These are phyloP conservation scores for Penstemon barbatus DNA, from an alignment of 257 asterid species.

Conservation along the genomic window DNA sequence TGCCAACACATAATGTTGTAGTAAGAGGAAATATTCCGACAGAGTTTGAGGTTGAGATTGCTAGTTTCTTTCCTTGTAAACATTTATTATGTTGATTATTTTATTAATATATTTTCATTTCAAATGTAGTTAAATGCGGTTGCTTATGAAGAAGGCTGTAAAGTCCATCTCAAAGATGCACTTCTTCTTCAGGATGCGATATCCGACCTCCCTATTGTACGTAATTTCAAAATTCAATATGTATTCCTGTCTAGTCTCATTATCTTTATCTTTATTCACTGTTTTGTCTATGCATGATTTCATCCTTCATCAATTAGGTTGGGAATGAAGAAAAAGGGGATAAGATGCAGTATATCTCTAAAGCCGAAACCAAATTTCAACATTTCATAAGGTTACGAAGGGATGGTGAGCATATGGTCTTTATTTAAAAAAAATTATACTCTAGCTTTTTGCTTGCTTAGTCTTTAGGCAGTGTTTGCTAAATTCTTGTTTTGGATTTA, in stretches of 20 bases:
- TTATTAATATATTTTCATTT: neutral
- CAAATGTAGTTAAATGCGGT: slow-evolving; percentile 52
- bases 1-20: slow-evolving; percentile 73
- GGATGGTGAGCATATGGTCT: slow-evolving; percentile 49
- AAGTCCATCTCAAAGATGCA: slow-evolving; percentile 37
- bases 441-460: neutral
- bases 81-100: neutral
- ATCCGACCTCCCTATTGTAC: slow-evolving; percentile 75
- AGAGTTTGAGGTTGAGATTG: slow-evolving; percentile 63
- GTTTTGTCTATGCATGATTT: neutral
- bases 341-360: slow-evolving; percentile 48
- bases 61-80: neutral
- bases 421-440: neutral
- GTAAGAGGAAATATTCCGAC: slow-evolving; percentile 54
- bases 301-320: slow-evolving; percentile 41
- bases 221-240: neutral
- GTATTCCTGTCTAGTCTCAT: neutral
- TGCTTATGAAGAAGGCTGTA: slow-evolving; percentile 42
- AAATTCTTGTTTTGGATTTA: neutral
- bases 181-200: slow-evolving; percentile 73
- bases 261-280: neutral
- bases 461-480: neutral
- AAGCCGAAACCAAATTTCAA: slow-evolving; percentile 60
- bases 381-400: slow-evolving; percentile 51
- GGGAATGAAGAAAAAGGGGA: slow-evolving; percentile 57